Percentiles rank a stretch among this genome's conserved stretches.
Conservation (phyloP, 148 eudicot genomes). For the Heliosperma pusillum region DNA sequence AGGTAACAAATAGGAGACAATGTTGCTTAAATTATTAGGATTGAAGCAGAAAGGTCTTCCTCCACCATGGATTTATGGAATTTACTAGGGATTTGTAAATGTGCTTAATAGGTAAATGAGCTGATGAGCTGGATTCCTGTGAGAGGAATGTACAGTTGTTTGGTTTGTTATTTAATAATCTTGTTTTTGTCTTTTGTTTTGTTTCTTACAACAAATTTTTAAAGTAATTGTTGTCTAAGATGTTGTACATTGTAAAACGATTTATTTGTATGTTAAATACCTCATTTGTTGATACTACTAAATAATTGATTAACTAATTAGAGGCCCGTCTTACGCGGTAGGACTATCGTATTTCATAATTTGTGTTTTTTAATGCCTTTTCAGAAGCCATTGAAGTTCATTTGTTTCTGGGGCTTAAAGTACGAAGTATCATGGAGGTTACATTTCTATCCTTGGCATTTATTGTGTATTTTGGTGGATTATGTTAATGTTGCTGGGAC, state of each 20-base stretch:
- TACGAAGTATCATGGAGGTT: conserved; percentile 27
- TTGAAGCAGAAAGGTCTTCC: conserved; percentile 24
- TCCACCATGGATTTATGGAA: conserved; percentile 39
- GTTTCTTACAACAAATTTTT: conserved; percentile 9
- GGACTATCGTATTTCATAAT: no score
- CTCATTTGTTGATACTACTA: no score
- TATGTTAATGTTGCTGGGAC: conserved; percentile 18
- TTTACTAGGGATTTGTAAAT: conserved; percentile 43
- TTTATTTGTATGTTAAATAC: no score
- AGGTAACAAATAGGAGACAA: conserved; percentile 38
- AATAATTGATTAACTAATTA: no score
- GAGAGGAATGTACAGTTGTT: conserved; percentile 32
- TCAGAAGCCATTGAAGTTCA: conserved; percentile 28
- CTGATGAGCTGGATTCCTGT: conserved; percentile 44
- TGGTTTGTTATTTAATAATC: not conserved
- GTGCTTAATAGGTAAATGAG: conserved; percentile 38
- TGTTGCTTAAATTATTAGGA: conserved; percentile 27
- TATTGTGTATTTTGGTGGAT: conserved; percentile 21
- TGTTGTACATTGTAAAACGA: no score
- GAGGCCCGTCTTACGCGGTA: no score
- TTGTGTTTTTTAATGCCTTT: conserved; percentile 15
- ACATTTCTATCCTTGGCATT: conserved; percentile 30
- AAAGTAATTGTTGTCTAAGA: no score
- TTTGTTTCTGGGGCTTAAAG: conserved; percentile 28
- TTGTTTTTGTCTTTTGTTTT: conserved; percentile 23